These are phyloP conservation scores for Pelargonium fulgidum DNA, from an alignment of 441 rosid species.

Conservation along the genomic window DNA sequence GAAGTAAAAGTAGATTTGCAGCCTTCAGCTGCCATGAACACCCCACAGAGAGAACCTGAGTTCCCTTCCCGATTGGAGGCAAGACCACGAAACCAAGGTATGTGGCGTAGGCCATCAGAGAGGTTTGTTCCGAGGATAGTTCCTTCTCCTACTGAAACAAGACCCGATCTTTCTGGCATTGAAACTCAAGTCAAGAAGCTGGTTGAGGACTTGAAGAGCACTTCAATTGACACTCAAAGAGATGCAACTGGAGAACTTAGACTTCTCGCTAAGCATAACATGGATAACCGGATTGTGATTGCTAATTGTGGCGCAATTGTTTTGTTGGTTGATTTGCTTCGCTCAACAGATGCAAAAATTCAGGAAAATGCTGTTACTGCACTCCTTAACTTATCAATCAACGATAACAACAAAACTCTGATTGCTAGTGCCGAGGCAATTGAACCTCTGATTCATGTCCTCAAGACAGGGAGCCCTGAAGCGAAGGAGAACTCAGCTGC, in stretches of 20 bases:
- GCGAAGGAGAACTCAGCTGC: constrained; percentile 85
- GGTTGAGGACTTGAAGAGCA: constrained; percentile 54
- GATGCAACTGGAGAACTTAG: constrained; percentile 50
- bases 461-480: constrained; percentile 66
- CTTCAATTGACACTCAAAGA: constrained; percentile 53
- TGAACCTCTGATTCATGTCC: constrained; percentile 67
- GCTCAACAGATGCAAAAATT: constrained; percentile 42
- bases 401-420: constrained; percentile 65
- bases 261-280: constrained; percentile 64
- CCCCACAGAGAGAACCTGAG: constrained; percentile 45
- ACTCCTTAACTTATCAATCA: constrained; percentile 81
- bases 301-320: constrained; percentile 62
- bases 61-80: constrained; percentile 50
- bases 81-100: constrained; percentile 46
- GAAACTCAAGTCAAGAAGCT: constrained; percentile 60
- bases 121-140: constrained; percentile 59
- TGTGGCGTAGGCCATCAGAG: constrained; percentile 69
- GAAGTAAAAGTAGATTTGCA: constrained; percentile 50
- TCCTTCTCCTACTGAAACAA: constrained; percentile 54
- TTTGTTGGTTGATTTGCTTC: constrained; percentile 50
- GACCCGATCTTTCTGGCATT: constrained; percentile 66
- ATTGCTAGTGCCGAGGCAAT: constrained; percentile 69
- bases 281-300: constrained; percentile 71
- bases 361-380: constrained; percentile 84
- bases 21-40: constrained; percentile 32